Percentiles rank a stretch among this genome's conserved stretches.
Conservation (phyloP, 106 monocot species). For the Acanthochlamys bracteata region DNA sequence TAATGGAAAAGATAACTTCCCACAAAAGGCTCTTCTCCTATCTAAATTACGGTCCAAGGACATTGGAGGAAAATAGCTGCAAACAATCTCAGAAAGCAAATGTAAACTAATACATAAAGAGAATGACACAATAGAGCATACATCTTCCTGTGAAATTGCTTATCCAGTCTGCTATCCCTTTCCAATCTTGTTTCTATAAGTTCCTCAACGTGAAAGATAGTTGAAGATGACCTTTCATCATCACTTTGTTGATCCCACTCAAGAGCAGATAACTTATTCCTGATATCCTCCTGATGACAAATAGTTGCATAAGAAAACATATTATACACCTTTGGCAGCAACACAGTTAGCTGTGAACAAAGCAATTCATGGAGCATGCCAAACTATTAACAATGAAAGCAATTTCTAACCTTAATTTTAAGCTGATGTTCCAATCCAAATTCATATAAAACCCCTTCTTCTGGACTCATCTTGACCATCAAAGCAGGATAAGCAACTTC, state of each 20-base stretch:
- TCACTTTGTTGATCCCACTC: slow-evolving; percentile 35
- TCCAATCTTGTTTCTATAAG: slow-evolving; percentile 43
- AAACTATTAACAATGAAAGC: not conserved
- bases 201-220: slow-evolving; percentile 41
- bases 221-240: slow-evolving; percentile 26
- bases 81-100: not conserved
- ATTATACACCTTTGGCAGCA: not conserved
- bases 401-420: not conserved
- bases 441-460: not conserved
- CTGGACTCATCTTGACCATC: slow-evolving; percentile 1
- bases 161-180: slow-evolving; percentile 60
- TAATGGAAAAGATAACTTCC: no score
- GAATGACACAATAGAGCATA: slow-evolving; percentile 21
- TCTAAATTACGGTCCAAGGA: no score
- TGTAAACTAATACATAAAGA: not conserved
- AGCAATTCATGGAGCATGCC: no score
- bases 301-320: not conserved
- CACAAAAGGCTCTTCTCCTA: no score
- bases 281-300: slow-evolving; percentile 51
- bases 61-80: not conserved
- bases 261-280: slow-evolving; percentile 45
- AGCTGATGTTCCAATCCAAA: not conserved
- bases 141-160: slow-evolving; percentile 72
- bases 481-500: not conserved
- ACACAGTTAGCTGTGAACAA: not conserved